Base-by-base conservation (phyloP, 2,329 filamentous ascomycete genomes). In the Colletotrichum cereale region DNA sequence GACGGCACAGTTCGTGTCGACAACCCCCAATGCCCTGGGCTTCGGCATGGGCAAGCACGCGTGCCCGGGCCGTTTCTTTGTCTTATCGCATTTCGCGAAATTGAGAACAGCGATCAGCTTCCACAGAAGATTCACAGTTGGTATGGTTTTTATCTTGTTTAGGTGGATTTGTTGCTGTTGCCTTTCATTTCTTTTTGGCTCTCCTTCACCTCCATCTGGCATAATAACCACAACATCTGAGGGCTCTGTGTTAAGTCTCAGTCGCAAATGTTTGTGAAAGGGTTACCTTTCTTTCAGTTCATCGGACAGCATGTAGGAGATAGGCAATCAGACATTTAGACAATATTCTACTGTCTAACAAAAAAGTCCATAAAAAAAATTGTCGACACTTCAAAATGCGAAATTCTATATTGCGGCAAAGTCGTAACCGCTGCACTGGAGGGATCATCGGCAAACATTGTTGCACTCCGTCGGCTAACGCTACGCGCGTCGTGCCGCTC, bases 51-150 rank as follows among this genome's bases (percentile, higher is more conserved):
- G 79, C 2, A 77, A 74, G 29, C 74, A 79, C 50, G 75, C 80
- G 0, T 81, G 79, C n/a, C 80, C 80, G 0, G 80, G 80, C 0
- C 71, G 79, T 0, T 76, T 78, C 34, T 79, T 81, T 60, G 80
- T 16, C 29, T 52, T 29, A 52, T 29, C 48, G 48, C 48, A 52
- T 52, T 52, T 52, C 4, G 24, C 4, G 48, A 52, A 52, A 18
- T 52, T 31, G 24, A 52, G 48, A 29, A 52, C 48, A 52, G 48
- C 48, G 11, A 52, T 52, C 48, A 29, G n/a, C n/a, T n/a, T n/a
- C n/a, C n/a, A n/a, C n/a, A n/a, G n/a, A n/a, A n/a, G n/a, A n/a
- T n/a, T n/a, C n/a, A n/a, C 24, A 52, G 1, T 52, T 52, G 24
- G 48, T 52, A 12, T 7, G 5, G 12, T 29, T 7, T 31, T 12